Conservation (phyloP, 306 rosid genomes). For the Vigna trinervia region DNA sequence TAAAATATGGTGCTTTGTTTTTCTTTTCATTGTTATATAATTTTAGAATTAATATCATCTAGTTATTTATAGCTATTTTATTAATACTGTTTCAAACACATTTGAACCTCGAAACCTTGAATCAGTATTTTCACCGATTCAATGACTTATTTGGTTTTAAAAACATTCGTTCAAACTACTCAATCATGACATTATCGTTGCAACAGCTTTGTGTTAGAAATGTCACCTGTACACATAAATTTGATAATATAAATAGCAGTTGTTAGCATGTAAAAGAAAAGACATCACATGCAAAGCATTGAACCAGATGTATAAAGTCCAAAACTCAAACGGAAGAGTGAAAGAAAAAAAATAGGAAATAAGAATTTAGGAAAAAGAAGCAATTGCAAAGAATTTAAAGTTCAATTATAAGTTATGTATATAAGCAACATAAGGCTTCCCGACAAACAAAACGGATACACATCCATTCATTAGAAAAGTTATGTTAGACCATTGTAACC, state of each 20-base stretch:
- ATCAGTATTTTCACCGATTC: too few species aligned
- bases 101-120: too few species aligned
- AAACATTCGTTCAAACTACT: slow-evolving; percentile 18
- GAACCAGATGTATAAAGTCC: slow-evolving; percentile 7
- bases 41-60: too few species aligned
- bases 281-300: slow-evolving; percentile 18
- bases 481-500: slow-evolving; percentile 27
- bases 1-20: too few species aligned
- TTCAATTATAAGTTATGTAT: neutral
- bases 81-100: too few species aligned
- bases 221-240: slow-evolving; percentile 26
- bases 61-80: too few species aligned
- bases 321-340: slow-evolving; percentile 8
- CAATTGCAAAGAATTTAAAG: slow-evolving; percentile 9
- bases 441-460: neutral
- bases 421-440: slow-evolving; percentile 33
- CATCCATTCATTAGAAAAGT: slow-evolving; percentile 16
- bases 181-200: slow-evolving; percentile 23
- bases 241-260: slow-evolving; percentile 9
- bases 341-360: slow-evolving; percentile 20
- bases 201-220: slow-evolving; percentile 8
- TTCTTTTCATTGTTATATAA: too few species aligned
- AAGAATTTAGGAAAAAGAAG: neutral
- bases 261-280: slow-evolving; percentile 28
- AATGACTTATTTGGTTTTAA: too few species aligned